Conservation (phyloP, 2,329 filamentous ascomycete species). For the Microcyclospora pomicola region DNA sequence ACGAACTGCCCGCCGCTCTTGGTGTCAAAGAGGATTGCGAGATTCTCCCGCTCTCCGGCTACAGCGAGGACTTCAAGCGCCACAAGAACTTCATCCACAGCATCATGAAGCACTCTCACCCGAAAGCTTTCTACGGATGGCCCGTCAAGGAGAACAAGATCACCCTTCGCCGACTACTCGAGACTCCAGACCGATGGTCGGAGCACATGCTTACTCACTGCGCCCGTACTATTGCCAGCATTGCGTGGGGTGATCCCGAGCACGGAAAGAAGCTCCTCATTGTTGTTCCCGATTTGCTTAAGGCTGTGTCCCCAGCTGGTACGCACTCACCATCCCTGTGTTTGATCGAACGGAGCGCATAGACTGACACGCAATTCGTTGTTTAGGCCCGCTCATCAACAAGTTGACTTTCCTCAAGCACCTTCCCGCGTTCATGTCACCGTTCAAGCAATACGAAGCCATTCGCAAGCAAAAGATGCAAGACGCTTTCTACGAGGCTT, state of each 20-base stretch:
- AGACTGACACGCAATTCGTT: not conserved
- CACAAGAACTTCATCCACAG: conserved; percentile 25
- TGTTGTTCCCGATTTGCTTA: conserved; percentile 21
- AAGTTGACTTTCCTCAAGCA: conserved; percentile 21
- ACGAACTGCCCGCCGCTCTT: conserved; percentile 21
- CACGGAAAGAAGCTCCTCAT: conserved; percentile 22
- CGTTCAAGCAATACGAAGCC: conserved; percentile 18
- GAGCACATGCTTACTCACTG: conserved; percentile 22
- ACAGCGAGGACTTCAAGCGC: conserved; percentile 13
- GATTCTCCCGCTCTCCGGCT: conserved; percentile 21
- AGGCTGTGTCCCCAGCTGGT: conserved; percentile 20
- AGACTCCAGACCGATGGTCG: conserved; percentile 20
- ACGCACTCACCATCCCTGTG: no score
- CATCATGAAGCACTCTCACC: conserved; percentile 20
- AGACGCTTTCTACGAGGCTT: conserved; percentile 21
- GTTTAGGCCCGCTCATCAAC: conserved; percentile 18
- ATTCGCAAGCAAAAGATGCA: conserved; percentile 18
- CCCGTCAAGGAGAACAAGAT: conserved; percentile 22
- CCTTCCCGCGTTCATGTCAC: conserved; percentile 18
- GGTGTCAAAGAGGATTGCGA: conserved; percentile 20
- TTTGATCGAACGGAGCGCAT: not conserved
- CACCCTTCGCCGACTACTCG: conserved; percentile 19
- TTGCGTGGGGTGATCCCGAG: conserved; percentile 21
- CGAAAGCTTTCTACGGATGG: conserved; percentile 20
- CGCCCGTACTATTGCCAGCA: conserved; percentile 20